Base-by-base conservation (phyloP, 1,284 basidiomycete species). In the Taiwanofungus camphoratus region DNA sequence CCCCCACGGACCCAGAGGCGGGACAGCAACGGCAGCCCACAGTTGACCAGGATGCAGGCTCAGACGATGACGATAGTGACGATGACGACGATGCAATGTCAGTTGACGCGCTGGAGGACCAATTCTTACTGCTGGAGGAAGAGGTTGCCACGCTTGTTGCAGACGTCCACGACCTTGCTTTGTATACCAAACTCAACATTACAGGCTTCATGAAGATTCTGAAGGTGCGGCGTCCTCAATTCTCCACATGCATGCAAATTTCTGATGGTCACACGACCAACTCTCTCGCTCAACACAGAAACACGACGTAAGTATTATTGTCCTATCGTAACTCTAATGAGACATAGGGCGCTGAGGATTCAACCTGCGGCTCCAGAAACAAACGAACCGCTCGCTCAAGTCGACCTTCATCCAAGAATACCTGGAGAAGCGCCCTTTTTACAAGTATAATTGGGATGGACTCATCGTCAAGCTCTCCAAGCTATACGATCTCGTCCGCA, bases 151-250 rank as follows among this genome's bases (percentile, higher is more conserved):
- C 82, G 36, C 80, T 99, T 43, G 95, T 99, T 20, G 95, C 96
- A 2, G 96, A 99, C 59, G 95, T 99, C 6, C 96, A 99, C 62
- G 96, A 99, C 65, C 76, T 99, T 21, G 94, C 95, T 9, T 69
- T 95, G 42, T 95, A 93, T 65, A 88, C 89, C 4, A 98, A 98
- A 66, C 77, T 98, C 52, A 97, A 97, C 65, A 92, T 91, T 62
- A 95, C 96, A 1, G 96, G 96, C 7, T 99, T 99, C 67, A 89
- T 97, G 76, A 99, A 99, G 71, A 99, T 99, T 52, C 76, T 98
- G 52, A 99, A 99, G 77, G 85, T 82, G 39, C 12, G 42, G 21
- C 13, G 38, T 35, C 35, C 45, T 44, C 32, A n/a, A 7, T 33
- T 31, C 43, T 21, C 31, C 15, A 29, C 24, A 29, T 27, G 26